Evolutionary conservation across 257 asterid genomes (phyloP), one percentile per base, ranked within the genome.

Genomic region (Ballota nigra): DNA sequence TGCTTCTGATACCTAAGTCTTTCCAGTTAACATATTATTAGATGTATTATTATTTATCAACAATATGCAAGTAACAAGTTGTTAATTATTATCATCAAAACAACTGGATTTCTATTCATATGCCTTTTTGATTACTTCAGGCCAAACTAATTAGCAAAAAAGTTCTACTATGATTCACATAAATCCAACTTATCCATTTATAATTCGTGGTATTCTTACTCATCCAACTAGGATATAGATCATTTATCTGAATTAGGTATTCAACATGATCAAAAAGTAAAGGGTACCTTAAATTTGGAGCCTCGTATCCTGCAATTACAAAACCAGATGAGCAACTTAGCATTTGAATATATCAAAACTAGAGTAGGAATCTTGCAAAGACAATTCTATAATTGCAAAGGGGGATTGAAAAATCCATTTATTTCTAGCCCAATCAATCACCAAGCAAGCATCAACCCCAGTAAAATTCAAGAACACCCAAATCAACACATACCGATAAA

Each of bases 281-380:
- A 47, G 2, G 55, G 23, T 81, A 89, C 96, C 96, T 85, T 83
- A 87, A 72, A 1, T 79, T 81, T 52, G 87, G 83, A 66, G 86
- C 86, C 83, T 87, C 96, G 79, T 68, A 85, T 7, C 93, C 96
- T 89, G 83, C 78, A 78, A 19, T 18, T 9, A 51, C 7, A 20
- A 49, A 49, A 49, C 26, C 13, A 16, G 19, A 51, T 8, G 6
- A 41, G n/a, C 49, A 43, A 43, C 52, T 16, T 16, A 51, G 57
- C 23, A 51, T 51, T 16, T 53, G 60, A 53, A 53, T 19, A 53
- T 19, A 52, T 18, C 13, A 52, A 7, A 52, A 52, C 5, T 20
- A 20, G 60, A 53, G 29, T 19, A 53, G 2, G 20, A 8, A 53
- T 5, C 60, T 53, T 8, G 29, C 29, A 53, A 18, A 51, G 24